These are phyloP conservation scores for Paraurostyla sp. DNA, from an alignment of 73 alveolate genomes.

Conservation along the genomic window DNA sequence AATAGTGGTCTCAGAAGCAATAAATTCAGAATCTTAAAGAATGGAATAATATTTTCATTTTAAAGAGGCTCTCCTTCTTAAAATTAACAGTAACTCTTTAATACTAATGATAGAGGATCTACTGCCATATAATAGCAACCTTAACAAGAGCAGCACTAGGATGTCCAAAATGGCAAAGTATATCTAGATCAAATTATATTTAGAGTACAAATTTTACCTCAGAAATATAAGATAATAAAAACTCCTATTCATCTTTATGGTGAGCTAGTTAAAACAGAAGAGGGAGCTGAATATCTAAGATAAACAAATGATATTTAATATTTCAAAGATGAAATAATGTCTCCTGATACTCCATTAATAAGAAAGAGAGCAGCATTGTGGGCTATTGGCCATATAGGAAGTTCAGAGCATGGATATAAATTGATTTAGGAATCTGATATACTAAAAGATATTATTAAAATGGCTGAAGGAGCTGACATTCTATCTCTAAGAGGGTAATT, in stretches of 20 bases:
- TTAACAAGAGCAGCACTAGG: neutral
- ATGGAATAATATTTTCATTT: constrained; percentile 59
- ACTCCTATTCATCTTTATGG: constrained; percentile 80
- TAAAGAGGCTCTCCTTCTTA: constrained; percentile 13
- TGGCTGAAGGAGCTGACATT: constrained; percentile 69
- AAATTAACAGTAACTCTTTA: neutral
- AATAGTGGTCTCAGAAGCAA: constrained; percentile 2
- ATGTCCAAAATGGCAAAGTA: neutral
- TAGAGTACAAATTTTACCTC: constrained; percentile 65
- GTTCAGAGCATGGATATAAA: constrained; percentile 70
- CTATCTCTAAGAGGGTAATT: constrained; percentile 73
- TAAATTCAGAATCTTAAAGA: constrained; percentile 23
- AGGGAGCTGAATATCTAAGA: constrained; percentile 61
- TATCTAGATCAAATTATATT: constrained; percentile 32
- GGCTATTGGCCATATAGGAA: constrained; percentile 82
- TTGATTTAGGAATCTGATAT: constrained; percentile 60
- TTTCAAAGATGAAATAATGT: constrained; percentile 43
- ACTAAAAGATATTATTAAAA: constrained; percentile 51
- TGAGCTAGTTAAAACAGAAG: constrained; percentile 79
- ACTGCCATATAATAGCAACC: neutral
- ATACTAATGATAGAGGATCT: neutral
- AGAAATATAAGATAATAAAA: constrained; percentile 65
- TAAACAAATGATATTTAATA: constrained; percentile 67
- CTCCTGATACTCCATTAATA: constrained; percentile 47
- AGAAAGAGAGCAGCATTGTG: constrained; percentile 75